Base-by-base conservation (phyloP, 495 filamentous ascomycete species). In the Copromyces sp. region DNA sequence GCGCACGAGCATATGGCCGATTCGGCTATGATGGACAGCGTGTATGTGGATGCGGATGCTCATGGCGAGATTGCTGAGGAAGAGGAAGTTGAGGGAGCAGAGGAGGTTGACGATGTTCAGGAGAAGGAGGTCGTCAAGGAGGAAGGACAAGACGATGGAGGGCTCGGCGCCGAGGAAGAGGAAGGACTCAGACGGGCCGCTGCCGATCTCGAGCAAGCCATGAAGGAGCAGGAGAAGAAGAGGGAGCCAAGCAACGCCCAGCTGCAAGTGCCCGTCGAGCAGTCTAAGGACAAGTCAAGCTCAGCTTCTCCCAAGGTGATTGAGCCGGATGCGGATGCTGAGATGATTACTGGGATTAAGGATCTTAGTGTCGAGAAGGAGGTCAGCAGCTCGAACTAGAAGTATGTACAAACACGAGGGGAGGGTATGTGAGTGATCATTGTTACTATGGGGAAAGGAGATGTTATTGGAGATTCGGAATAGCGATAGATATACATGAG, bases 311-410 rank as follows among this genome's bases (percentile, higher is more conserved):
- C 70, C n/a, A 47, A 38, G 35, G 68, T 75, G 4, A 75, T 75
- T 6, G 75, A 78, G 4, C 61, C 77, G 24, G 86, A 87, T 71
- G n/a, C 79, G 0, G 77, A 81, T 69, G 86, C 83, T 8, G 85
- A 87, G 77, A 69, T 85, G 39, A 86, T 87, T 39, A 87, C 85
- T 0, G 86, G 86, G 0, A 69, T 88, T 72, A 82, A 83, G 71
- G 79, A 84, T 65, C 68, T 86, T 44, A 78, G 73, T 20, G 53
- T 84, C 29, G 81, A 81, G 42, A 79, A 81, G 68, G 78, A 79
- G 24, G 70, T 71, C 35, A 75, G 47, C 74, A 37, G 35, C 35
- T 37, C 35, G 35, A 79, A 70, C 29, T 69, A 37, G 70, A 29
- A 59, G 11, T 20, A 14, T 42, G 6, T 44, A 40, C n/a, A 24